Conservation (phyloP, 768 basidiomycete genomes). For the Suillus spraguei region DNA sequence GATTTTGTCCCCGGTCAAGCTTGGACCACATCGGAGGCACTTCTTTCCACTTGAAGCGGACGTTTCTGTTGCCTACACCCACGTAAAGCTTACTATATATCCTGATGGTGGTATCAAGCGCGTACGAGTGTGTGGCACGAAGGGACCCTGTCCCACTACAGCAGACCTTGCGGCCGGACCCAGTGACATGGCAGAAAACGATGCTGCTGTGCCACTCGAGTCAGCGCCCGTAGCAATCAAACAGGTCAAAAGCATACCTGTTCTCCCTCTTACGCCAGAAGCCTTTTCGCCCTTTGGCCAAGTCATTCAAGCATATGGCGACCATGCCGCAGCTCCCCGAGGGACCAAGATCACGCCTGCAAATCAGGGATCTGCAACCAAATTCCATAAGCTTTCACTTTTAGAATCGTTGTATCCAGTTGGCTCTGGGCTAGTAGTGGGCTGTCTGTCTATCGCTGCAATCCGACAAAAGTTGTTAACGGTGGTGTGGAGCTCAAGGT, state of each 20-base stretch:
- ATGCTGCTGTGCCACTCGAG: slow-evolving; percentile 12
- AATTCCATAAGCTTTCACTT: slow-evolving; percentile 91
- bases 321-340: slow-evolving; percentile 66
- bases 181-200: slow-evolving; percentile 2
- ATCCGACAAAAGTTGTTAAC: slow-evolving; percentile 47
- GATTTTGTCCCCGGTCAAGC: slow-evolving; percentile 74
- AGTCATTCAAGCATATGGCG: slow-evolving; percentile 86
- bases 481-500: slow-evolving; percentile 62
- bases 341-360: slow-evolving; percentile 75
- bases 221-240: slow-evolving; percentile 5
- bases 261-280: slow-evolving; percentile 76
- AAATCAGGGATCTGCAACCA: slow-evolving; percentile 88
- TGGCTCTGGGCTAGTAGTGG: slow-evolving; percentile 58
- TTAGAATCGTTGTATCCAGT: slow-evolving; percentile 66
- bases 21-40: slow-evolving; percentile 90
- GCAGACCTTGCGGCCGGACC: neutral
- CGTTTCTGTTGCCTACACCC: slow-evolving; percentile 63
- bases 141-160: slow-evolving; percentile 34
- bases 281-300: slow-evolving; percentile 89
- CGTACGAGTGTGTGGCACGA: slow-evolving; percentile 76
- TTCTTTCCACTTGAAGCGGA: slow-evolving; percentile 82
- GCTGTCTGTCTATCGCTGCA: slow-evolving; percentile 85
- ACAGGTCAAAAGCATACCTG: slow-evolving; percentile 42
- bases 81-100: slow-evolving; percentile 86
- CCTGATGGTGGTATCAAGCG: slow-evolving; percentile 97